A percentile compares a stretch with the other conserved stretches of the same genome.
These are phyloP conservation scores for Mariannaea elegans DNA, from an alignment of 2,329 filamentous ascomycete genomes.

Conservation along the genomic window DNA sequence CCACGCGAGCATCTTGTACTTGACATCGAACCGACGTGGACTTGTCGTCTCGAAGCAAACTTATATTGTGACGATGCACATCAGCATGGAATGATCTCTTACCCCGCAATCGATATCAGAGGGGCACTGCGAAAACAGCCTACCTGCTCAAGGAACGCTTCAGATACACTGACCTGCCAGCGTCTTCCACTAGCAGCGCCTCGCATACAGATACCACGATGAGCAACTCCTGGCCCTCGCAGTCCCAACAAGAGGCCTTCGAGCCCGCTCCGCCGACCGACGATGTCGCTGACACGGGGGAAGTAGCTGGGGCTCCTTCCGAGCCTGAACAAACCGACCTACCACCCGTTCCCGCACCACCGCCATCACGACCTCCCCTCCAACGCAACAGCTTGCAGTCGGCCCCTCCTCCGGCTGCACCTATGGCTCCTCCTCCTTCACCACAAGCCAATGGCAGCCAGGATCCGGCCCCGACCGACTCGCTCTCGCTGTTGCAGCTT, in stretches of 20 bases:
- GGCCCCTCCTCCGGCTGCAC: conserved; percentile 34
- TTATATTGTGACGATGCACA: conserved; percentile 22
- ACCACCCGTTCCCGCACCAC: conserved; percentile 45
- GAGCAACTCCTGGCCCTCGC: conserved; percentile 56
- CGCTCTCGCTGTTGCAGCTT: conserved; percentile 78
- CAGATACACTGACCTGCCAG: conserved; percentile 1
- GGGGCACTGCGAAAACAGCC: conserved; percentile 35
- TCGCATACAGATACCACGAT: conserved; percentile 44
- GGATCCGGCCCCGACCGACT: conserved; percentile 63
- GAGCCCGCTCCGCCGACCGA: conserved; percentile 36
- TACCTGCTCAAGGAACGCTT: conserved; percentile 17
- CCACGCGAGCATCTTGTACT: conserved; percentile 19
- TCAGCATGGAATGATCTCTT: conserved; percentile 24
- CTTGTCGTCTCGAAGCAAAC: conserved; percentile 1
- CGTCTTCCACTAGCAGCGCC: neutral
- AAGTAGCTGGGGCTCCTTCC: conserved; percentile 44
- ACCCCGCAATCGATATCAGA: conserved; percentile 31
- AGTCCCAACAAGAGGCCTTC: conserved; percentile 45
- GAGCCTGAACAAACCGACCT: conserved; percentile 49
- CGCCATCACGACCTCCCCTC: conserved; percentile 36
- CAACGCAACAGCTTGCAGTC: conserved; percentile 43
- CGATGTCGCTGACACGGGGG: conserved; percentile 55
- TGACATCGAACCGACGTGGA: conserved; percentile 4
- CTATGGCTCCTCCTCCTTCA: conserved; percentile 41
- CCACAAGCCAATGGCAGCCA: conserved; percentile 13